phyloP scores from a whole-genome alignment of 345 rosid genomes.

The Hibiscus tridactylites region DNA sequence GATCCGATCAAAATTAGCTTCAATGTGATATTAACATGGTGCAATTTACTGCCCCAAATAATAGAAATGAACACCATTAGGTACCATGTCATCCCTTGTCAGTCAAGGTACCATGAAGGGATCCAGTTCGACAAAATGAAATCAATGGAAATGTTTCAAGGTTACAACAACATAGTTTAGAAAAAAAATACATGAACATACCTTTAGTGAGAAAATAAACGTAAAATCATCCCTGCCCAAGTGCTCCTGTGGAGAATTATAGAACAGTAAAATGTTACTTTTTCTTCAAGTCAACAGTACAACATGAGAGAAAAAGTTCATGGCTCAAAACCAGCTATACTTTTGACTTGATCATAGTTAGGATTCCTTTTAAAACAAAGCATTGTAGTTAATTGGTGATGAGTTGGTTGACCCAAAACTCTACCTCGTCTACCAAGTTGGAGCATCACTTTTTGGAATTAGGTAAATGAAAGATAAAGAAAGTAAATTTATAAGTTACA shows the following conservation, averaged over 20 bases:
- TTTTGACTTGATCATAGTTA: neutral
- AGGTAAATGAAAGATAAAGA: neutral
- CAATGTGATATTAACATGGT: no score
- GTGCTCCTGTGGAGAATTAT: conserved; percentile 57
- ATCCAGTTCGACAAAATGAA: neutral
- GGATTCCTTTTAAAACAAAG: neutral
- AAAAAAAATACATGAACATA: conserved; percentile 13
- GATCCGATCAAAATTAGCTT: no score
- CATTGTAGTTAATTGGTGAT: neutral
- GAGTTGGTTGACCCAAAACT: neutral
- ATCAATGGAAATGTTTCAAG: neutral
- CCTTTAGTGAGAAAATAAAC: conserved; percentile 87
- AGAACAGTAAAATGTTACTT: conserved; percentile 8
- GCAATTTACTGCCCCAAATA: neutral
- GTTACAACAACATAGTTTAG: neutral
- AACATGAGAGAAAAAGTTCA: neutral
- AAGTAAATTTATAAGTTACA: neutral
- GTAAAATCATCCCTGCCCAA: conserved; percentile 80
- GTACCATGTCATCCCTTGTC: neutral
- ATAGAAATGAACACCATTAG: neutral
- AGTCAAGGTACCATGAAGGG: neutral
- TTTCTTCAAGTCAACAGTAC: neutral
- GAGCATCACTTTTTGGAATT: neutral
- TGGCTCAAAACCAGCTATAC: neutral
- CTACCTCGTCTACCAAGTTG: neutral